Evolutionary conservation across 106 monocot genomes (phyloP), one percentile per base, ranked within the genome.

Genomic region (Allium sativum): DNA sequence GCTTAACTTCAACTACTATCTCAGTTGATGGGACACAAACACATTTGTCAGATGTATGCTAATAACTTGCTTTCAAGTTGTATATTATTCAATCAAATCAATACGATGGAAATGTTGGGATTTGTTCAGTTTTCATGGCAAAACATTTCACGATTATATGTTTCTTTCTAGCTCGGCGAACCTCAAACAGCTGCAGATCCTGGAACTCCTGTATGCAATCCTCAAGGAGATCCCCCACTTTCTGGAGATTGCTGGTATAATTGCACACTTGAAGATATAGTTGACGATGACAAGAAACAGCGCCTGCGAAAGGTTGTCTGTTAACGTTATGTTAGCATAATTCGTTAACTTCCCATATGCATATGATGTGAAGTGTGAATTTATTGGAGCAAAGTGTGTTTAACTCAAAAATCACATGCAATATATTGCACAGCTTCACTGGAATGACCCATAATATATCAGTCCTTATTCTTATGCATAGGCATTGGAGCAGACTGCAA

Each of bases 241-340:
- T 69, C 78, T 53, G 96, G 81, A 57, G 96, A 96, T 62, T 96
- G 96, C 59, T 96, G 82, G 84, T 88, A 96, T 62, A 96, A 91
- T 58, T 96, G 96, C 62, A 96, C 96, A 2, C 18, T 69, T 14
- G 96, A 96, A 70, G 96, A 96, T 77, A 84, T 96, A 69, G 68
- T 91, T 14, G 91, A 79, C 15, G 80, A 82, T 12, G 91, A 91
- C 53, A 96, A 96, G 69, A 96, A 80, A 67, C 82, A 85, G 59
- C 84, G 96, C 45, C 84, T 96, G 6, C 96, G 80, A 41, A 96
- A 96, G 91, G 96, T 96, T 66, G 90, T 66, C 7, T 62, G 42
- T 50, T 65, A 31, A 31, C 31, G 5, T 31, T 31, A 31, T 31
- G 31, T 31, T 31, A 31, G 31, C 2, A 1, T 31, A 31, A 31